A percentile compares a stretch with the other conserved stretches of the same genome.
Conservation (phyloP, 805 yeast genomes). For the Hanseniaspora occidentalis region DNA sequence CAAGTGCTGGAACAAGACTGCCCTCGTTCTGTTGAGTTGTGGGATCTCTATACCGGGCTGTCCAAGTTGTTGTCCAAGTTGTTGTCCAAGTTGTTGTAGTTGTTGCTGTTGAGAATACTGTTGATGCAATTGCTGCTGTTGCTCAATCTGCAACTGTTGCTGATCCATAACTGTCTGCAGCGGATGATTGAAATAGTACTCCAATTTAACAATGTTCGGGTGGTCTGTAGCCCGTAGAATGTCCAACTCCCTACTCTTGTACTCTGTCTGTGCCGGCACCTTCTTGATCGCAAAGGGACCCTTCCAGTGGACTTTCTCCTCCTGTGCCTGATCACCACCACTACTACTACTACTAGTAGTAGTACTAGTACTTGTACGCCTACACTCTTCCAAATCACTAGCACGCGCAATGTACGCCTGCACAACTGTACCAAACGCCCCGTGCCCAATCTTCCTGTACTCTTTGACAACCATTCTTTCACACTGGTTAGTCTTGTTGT, state of each 20-base stretch:
- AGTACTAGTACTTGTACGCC: constrained; percentile 1
- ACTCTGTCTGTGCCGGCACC: constrained; percentile 81
- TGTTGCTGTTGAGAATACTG: neutral
- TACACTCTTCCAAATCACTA: constrained; percentile 18
- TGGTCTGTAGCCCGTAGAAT: constrained; percentile 63
- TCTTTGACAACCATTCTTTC: constrained; percentile 60
- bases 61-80: neutral
- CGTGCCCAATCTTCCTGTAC: constrained; percentile 68
- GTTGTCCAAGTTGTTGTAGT: neutral
- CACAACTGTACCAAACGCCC: constrained; percentile 77
- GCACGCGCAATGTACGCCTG: constrained; percentile 47
- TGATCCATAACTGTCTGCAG: constrained; percentile 37
- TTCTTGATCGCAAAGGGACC: constrained; percentile 80
- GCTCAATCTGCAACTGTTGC: too few relatives aligned
- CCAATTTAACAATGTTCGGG: constrained; percentile 63
- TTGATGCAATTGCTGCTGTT: too few relatives aligned
- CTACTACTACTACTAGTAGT: too few relatives aligned
- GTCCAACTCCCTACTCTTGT: constrained; percentile 71
- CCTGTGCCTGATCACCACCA: too few relatives aligned
- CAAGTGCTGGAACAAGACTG: constrained; percentile 51
- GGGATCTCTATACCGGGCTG: constrained; percentile 3
- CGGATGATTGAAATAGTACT: constrained; percentile 38
- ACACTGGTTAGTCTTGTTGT: constrained; percentile 39
- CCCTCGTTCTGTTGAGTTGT: neutral
- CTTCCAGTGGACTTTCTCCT: constrained; percentile 41